Evolutionary conservation across 257 asterid species (phyloP).

Genomic region (Solanum pennellii): DNA sequence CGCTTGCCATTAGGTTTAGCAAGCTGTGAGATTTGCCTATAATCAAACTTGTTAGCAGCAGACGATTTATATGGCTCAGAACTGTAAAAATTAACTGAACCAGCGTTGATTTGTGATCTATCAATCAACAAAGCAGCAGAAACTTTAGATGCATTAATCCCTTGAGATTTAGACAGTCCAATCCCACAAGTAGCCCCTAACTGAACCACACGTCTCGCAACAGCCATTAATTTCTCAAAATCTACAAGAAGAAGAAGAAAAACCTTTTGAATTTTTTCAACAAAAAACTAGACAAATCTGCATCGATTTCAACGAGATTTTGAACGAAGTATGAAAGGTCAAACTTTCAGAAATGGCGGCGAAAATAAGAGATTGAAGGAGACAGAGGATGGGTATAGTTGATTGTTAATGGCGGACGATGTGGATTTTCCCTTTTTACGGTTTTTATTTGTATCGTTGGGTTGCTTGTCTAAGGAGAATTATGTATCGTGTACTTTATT

Average conservation of each 20-base stretch:
- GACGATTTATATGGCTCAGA: conserved; percentile 10
- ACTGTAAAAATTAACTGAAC: conserved; percentile 6
- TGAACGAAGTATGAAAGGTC: not conserved
- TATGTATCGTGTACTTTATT: not conserved
- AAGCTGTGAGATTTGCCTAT: conserved; percentile 41
- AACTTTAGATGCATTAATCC: not conserved
- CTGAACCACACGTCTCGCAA: not conserved
- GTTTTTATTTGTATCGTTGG: not conserved
- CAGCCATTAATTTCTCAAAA: not conserved
- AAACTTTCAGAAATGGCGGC: not conserved
- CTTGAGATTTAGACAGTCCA: not conserved
- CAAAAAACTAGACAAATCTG: not conserved
- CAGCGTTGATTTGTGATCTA: not conserved
- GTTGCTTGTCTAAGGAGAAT: not conserved
- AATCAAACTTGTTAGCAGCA: conserved; percentile 11
- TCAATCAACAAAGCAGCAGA: not conserved
- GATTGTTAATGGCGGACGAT: not conserved
- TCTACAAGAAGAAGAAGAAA: not conserved
- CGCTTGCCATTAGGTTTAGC: conserved; percentile 30
- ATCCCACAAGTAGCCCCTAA: conserved; percentile 1
- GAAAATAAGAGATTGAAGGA: not conserved
- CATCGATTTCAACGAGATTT: not conserved
- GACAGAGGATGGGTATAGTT: not conserved
- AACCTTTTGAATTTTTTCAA: not conserved
- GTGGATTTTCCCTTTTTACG: not conserved